A percentile compares a stretch with the other conserved stretches of the same genome.
Evolutionary conservation across 495 filamentous ascomycete genomes (phyloP).

Genomic region (Elaphomyces granulatus): DNA sequence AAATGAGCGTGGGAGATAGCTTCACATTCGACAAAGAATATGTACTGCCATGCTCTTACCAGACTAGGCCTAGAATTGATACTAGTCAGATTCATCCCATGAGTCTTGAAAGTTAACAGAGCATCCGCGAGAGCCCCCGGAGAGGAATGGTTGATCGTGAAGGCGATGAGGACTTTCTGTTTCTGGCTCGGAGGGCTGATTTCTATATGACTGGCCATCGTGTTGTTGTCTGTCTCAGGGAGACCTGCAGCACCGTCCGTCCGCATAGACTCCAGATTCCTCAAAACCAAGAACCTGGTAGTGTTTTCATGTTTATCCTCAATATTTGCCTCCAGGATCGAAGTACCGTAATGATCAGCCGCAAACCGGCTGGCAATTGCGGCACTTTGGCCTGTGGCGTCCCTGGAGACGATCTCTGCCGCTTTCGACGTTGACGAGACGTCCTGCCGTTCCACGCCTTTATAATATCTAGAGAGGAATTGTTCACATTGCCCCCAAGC

Average conservation of each 20-base stretch:
- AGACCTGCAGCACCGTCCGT: slow-evolving; percentile 5
- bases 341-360: slow-evolving; percentile 48
- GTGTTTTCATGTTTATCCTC: slow-evolving; percentile 76
- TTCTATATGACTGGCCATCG: slow-evolving; percentile 3
- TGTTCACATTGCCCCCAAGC: slow-evolving; percentile 81
- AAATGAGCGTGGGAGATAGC: slow-evolving; percentile 13
- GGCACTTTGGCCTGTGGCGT: slow-evolving; percentile 42
- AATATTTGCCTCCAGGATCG: slow-evolving; percentile 56
- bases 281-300: slow-evolving; percentile 74
- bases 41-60: slow-evolving; percentile 68
- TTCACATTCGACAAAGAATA: slow-evolving; percentile 88
- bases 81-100: slow-evolving; percentile 70
- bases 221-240: slow-evolving; percentile 12
- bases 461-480: slow-evolving; percentile 54
- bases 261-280: slow-evolving; percentile 26
- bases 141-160: slow-evolving; percentile 61
- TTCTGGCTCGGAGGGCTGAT: slow-evolving; percentile 8
- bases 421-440: slow-evolving; percentile 75
- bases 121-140: slow-evolving; percentile 73
- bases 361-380: slow-evolving; percentile 68
- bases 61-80: slow-evolving; percentile 78
- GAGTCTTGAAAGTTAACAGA: slow-evolving; percentile 58
- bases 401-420: slow-evolving; percentile 55
- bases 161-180: slow-evolving; percentile 63
- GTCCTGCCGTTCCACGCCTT: slow-evolving; percentile 62